Evolutionary conservation across 1,284 basidiomycete species (phyloP), one percentile per base, ranked within the genome.

Genomic region (Ustilago vetiveriae): DNA sequence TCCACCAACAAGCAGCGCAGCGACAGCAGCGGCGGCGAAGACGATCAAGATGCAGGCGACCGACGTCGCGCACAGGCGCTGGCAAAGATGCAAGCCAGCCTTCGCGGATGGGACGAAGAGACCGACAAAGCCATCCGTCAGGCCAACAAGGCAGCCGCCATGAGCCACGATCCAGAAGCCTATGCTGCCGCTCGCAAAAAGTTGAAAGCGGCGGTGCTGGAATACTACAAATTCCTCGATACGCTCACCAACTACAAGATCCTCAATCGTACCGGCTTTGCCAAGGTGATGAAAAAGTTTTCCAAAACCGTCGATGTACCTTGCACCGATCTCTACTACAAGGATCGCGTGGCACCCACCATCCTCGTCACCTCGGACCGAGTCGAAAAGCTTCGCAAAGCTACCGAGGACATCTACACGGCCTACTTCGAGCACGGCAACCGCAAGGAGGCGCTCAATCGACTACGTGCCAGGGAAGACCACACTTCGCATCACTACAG

Each of bases 251-350:
- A 94, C 58, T 89, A 84, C n/a, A 35, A 49, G 21, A 64, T 70
- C 32, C 83, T 97, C 46, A 97, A 97, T 81, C 82, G 94, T 9
- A 91, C 91, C 2, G 94, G 93, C 0, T 94, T 97, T 81, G 86
- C 91, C 21, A 97, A 98, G 82, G 78, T 80, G 11, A 60, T 96
- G 64, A 97, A 94, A 83, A 98, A 96, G 84, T 96, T 93, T 74
- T 92, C 93, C 79, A 97, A 96, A 83, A 85, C 88, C 3, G 90
- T 91, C 1, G 88, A 86, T 76, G 89, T 90, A 46, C 81, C 81
- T 13, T 58, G 83, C 86, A 35, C 88, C 90, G 79, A 86, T 88
- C 40, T 85, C 87, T 53, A 95, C 91, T 82, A 90, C 88, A 84
- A 84, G n/a, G 89, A 92, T 74, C 89, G 88, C 78, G 90, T 90